Base-by-base conservation (phyloP, 2,329 filamentous ascomycete species). In the Trichoderma cornu-damae region DNA sequence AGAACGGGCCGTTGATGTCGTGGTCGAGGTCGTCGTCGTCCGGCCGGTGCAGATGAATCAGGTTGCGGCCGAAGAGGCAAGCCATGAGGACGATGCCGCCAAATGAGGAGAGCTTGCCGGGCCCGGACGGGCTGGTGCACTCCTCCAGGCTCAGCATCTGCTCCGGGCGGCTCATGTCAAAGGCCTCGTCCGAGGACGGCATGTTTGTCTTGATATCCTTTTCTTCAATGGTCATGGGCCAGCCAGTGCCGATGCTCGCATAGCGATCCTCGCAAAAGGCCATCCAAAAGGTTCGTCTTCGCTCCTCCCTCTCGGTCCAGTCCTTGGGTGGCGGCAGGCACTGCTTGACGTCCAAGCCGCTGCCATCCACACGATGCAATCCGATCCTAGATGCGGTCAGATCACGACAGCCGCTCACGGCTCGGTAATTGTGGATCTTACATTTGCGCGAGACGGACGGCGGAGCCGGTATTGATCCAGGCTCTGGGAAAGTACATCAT, bases 401-500 rank as follows among this genome's bases (percentile, higher is more conserved):
- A 24, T 12, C n/a, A 49, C 4, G 9, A 24, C 22, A 18, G 18
- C 3, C 32, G n/a, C 32, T 9, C 4, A 12, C 9, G 6, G 22
- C 4, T 4, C 3, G 24, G 34, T 18, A 12, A 32, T 9, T 7
- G 20, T 14, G 18, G 32, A 34, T 8, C 9, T 70, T 69, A 85
- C 93, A 97, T 96, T 67, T 96, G 87, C 50, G 84, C 83, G 54
- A 97, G 73, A 50, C 93, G 83, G n/a, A 87, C 83, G 4, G 88
- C 88, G 60, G 89, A 81, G 20, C 93, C 94, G 2, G 89, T 87
- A 64, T 89, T 96, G 75, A 96, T 84, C 94, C 94, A 97, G 1
- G 94, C 94, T 63, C 94, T 80, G 1, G 94, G 93, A 65, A 97
- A 97, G 70, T 91, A 95, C 89, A 97, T 96, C 81, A 89, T 88